phyloP scores from a whole-genome alignment of 345 rosid genomes.

The Eucalyptus microcorys region DNA sequence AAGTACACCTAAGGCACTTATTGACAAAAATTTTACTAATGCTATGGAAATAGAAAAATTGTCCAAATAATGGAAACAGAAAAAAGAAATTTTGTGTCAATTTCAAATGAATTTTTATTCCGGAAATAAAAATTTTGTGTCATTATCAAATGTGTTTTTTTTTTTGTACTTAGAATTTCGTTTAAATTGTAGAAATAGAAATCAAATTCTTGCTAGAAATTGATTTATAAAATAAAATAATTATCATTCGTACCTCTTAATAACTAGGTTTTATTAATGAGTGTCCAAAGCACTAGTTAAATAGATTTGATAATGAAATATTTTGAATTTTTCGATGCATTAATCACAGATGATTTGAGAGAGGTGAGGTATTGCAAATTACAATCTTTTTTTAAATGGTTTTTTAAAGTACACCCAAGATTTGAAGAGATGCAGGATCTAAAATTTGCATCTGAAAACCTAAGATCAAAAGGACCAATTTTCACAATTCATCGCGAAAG shows the following conservation, averaged over 20 bases:
- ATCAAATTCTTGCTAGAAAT: too few relatives aligned
- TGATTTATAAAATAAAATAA: too few relatives aligned
- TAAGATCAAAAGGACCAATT: not conserved
- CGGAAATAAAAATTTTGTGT: accelerated
- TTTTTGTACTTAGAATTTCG: too few relatives aligned
- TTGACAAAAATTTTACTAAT: too few relatives aligned
- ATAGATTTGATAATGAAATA: not conserved
- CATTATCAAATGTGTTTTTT: accelerated
- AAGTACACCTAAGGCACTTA: too few relatives aligned
- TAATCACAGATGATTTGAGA: not conserved
- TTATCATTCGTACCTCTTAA: not conserved
- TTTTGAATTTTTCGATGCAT: not conserved
- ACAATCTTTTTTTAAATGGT: not conserved
- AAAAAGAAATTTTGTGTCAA: too few relatives aligned
- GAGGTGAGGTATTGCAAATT: not conserved
- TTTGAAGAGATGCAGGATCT: not conserved
- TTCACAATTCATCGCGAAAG: not conserved
- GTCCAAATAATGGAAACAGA: too few relatives aligned
- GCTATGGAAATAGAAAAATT: too few relatives aligned
- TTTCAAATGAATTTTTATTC: too few relatives aligned
- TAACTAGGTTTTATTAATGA: too few relatives aligned
- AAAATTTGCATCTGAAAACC: not conserved
- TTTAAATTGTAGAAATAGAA: too few relatives aligned
- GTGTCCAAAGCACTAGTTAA: not conserved
- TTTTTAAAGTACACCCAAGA: not conserved